These are phyloP conservation scores for Epichloe festucae DNA, from an alignment of 2,329 filamentous ascomycete species.

Conservation along the genomic window DNA sequence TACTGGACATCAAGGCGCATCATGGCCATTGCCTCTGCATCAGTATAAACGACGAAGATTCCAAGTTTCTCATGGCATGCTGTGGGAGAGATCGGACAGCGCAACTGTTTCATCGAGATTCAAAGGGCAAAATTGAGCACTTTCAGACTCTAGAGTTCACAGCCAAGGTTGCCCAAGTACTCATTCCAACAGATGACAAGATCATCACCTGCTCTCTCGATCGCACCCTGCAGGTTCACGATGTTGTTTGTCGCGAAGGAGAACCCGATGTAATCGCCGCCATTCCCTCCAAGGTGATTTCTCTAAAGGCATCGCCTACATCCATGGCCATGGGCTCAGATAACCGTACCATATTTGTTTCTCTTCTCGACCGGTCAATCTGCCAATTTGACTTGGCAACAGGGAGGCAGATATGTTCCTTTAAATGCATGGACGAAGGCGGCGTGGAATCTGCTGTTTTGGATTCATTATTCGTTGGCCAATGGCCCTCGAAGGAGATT, in stretches of 20 bases:
- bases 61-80: slow-evolving; percentile 58
- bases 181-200: slow-evolving; percentile 62
- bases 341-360: slow-evolving; percentile 44
- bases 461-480: slow-evolving; percentile 59
- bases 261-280: slow-evolving; percentile 59
- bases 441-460: slow-evolving; percentile 71
- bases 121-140: slow-evolving; percentile 51
- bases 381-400: slow-evolving; percentile 50
- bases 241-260: slow-evolving; percentile 57
- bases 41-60: slow-evolving; percentile 51
- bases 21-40: slow-evolving; percentile 75
- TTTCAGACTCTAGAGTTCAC: slow-evolving; percentile 91
- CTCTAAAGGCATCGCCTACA: slow-evolving; percentile 73
- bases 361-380: slow-evolving; percentile 46
- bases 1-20: slow-evolving; percentile 73
- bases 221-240: slow-evolving; percentile 71
- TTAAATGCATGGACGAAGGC: slow-evolving; percentile 73
- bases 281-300: slow-evolving; percentile 62
- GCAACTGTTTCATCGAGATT: slow-evolving; percentile 63
- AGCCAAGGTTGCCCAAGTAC: slow-evolving; percentile 61
- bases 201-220: slow-evolving; percentile 82
- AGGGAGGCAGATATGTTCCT: slow-evolving; percentile 57
- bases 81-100: slow-evolving; percentile 84
- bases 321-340: slow-evolving; percentile 65
- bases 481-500: slow-evolving; percentile 37